Base-by-base conservation (phyloP, 2,329 filamentous ascomycete genomes). In the Orbilia quercus region DNA sequence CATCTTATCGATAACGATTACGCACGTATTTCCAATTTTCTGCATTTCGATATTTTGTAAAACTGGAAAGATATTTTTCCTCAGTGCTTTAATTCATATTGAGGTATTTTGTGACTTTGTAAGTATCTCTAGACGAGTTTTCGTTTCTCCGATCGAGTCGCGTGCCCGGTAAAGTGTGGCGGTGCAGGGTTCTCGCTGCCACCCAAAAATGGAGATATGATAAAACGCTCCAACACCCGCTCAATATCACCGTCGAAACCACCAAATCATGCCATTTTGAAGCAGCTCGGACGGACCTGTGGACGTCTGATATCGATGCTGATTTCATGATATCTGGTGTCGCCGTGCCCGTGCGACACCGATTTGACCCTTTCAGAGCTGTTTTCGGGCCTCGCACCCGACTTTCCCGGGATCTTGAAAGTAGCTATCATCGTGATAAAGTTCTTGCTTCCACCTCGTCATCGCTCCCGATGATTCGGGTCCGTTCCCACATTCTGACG, bases 401-500 rank as follows among this genome's bases (percentile, higher is more conserved):
- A 12, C 18, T 62, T 73, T 38, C 16, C 69, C 54, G 34, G 69
- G 69, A 38, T 73, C 60, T 18, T 20, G 20, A 42, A 73, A 23
- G 53, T 53, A 28, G 7, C 7, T 50, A 48, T 34, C 58, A n/a
- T 40, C 25, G 23, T 25, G 67, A 65, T 62, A 40, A n/a, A 16
- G 34, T 31, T 12, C 20, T 23, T 36, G 28, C 18, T 42, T 31
- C 34, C n/a, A 40, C 31, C 38, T 51, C 69, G 60, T 73, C 69
- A 73, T 73, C 60, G 69, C 28, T 63, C 54, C 58, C 67, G 59
- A 58, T 31, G 42, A 25, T 40, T 36, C 48, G 69, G 60, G 31
- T 54, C 64, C 38, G 23, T 44, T 53, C 69, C 69, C 69, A 63
- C 69, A 60, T 73, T 73, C 60, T 73, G 69, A 73, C 69, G 53